Base-by-base conservation (phyloP, 192 early-diverging fungal genomes). In the Kickxella alabastrina region DNA sequence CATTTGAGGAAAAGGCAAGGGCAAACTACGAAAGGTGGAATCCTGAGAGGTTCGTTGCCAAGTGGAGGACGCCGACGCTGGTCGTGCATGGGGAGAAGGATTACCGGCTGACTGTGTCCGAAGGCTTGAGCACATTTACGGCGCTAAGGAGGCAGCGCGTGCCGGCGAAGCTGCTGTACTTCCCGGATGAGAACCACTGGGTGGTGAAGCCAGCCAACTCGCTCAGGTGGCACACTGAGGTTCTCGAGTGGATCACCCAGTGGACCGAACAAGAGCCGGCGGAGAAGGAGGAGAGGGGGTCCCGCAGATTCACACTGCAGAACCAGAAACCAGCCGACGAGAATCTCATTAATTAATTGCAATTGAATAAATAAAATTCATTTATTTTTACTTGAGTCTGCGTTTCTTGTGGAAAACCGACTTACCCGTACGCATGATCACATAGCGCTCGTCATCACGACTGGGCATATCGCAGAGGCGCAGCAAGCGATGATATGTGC, bases 171-270 rank as follows among this genome's bases (percentile, higher is more conserved):
- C 56, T 90, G 19, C 44, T 92, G 19, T 86, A 88, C 51, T 92
- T 90, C 71, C 87, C 86, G 17, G 85, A 89, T 50, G 87, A 90
- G 54, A 85, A 85, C 68, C 80, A 82, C 61, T 81, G 82, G 83
- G 83, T 89, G 29, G 66, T 88, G 26, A 87, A 91, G 57, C 80
- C 87, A 6, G 84, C 83, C 29, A 91, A 91, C 59, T 82, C 82
- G 49, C 72, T 87, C 40, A 73, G 69, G 47, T 89, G 87, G 86
- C 82, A 89, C 54, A 59, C 73, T 3, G 87, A 89, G 68, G 86
- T 87, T 17, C 47, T 88, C 36, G 54, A 39, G 23, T 88, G 86
- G 86, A 69, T 88, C 43, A 37, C 49, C 15, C 51, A 61, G 37
- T 75, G 71, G 71, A 75, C 65, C 32, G 9, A 18, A 13, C 10